Percentiles rank a stretch among this genome's conserved stretches.
phyloP scores from a whole-genome alignment of 176 grass and related monocot genomes.

The Cenchrus purpureus region DNA sequence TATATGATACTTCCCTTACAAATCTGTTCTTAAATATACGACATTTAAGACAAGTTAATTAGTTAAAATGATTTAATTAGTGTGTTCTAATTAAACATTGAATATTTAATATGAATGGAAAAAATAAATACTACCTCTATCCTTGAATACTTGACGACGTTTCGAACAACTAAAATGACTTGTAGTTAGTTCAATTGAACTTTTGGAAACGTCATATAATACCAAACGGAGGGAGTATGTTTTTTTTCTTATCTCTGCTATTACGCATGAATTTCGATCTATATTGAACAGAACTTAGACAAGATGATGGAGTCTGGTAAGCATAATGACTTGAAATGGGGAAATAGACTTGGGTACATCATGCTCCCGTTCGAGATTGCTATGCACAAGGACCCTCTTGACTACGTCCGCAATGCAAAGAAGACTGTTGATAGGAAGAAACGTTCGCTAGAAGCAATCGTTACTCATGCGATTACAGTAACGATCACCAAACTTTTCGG shows the following conservation, averaged over 20 bases:
- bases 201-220: too few relatives aligned
- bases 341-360: slow-evolving; percentile 54
- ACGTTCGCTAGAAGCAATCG: slow-evolving; percentile 48
- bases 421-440: slow-evolving; percentile 51
- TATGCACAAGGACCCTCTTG: slow-evolving; percentile 45
- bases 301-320: slow-evolving; percentile 51
- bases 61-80: too few relatives aligned
- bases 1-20: neutral
- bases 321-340: slow-evolving; percentile 40
- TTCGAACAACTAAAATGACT: too few relatives aligned
- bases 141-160: too few relatives aligned
- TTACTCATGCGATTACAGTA: slow-evolving; percentile 32
- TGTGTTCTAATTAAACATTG: too few relatives aligned
- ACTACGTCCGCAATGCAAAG: slow-evolving; percentile 56
- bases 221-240: too few relatives aligned
- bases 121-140: too few relatives aligned
- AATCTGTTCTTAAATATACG: too few relatives aligned
- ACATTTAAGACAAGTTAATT: too few relatives aligned
- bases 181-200: too few relatives aligned
- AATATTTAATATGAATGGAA: too few relatives aligned
- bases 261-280: neutral
- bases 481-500: slow-evolving; percentile 47
- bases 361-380: slow-evolving; percentile 40
- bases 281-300: slow-evolving; percentile 34
- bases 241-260: too few relatives aligned